phyloP scores from a whole-genome alignment of 345 rosid genomes.

The Salix exigua region DNA sequence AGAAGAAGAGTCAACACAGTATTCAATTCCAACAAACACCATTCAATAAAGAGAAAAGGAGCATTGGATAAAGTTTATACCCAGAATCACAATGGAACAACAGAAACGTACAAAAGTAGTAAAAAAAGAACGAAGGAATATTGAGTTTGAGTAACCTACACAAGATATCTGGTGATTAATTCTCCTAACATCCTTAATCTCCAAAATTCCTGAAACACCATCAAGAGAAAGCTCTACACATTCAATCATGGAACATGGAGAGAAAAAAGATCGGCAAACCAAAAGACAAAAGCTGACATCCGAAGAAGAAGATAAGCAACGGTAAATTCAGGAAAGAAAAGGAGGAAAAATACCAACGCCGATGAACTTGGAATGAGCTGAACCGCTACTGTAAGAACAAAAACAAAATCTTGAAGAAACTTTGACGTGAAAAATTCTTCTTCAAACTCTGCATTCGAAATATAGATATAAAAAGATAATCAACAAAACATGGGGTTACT shows the following conservation, averaged over 20 bases:
- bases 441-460: background rate
- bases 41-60: background rate
- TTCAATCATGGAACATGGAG: background rate
- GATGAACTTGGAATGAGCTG: background rate
- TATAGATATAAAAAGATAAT: background rate
- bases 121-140: background rate
- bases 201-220: slow-evolving; percentile 30
- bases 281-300: background rate
- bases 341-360: background rate
- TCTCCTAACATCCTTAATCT: slow-evolving; percentile 65
- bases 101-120: background rate
- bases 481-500: background rate
- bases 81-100: background rate
- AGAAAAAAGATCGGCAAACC: background rate
- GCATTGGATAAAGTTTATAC: background rate
- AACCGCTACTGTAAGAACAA: background rate
- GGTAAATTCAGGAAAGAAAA: background rate
- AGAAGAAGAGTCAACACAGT: background rate
- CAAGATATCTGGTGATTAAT: slow-evolving; percentile 49
- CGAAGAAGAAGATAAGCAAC: no score
- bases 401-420: background rate
- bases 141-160: slow-evolving; percentile 36
- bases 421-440: background rate
- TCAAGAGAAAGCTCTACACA: background rate
- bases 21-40: background rate